Percentiles rank a stretch among this genome's conserved stretches.
Evolutionary conservation across 2,329 filamentous ascomycete genomes (phyloP).

Genomic region (Phaeosphaeriaceae sp.): DNA sequence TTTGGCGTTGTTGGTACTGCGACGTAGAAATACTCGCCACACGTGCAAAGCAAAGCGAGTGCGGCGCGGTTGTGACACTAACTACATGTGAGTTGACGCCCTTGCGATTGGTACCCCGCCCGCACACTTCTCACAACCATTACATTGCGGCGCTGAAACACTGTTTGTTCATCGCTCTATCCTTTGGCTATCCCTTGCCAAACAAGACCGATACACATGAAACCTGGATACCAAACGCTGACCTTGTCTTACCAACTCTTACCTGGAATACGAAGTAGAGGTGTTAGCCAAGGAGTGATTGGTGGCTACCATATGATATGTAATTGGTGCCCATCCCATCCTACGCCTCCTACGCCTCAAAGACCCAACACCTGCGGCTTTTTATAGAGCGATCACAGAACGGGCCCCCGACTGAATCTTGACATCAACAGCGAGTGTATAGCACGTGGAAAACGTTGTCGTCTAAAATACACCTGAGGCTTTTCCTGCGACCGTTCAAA

Average conservation of each 20-base stretch:
- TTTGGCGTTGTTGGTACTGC: neutral
- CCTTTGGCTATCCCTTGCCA: neutral
- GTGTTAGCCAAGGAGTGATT: neutral
- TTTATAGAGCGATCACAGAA: neutral
- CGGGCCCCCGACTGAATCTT: slow-evolving; percentile 1
- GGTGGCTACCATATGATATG: neutral
- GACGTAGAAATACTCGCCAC: neutral
- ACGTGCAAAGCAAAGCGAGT: neutral
- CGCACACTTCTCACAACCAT: slow-evolving; percentile 5
- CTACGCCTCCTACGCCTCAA: neutral
- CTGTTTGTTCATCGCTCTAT: neutral
- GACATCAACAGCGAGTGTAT: slow-evolving; percentile 1
- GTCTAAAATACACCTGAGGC: neutral
- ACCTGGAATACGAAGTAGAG: slow-evolving; percentile 1
- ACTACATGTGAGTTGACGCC: neutral
- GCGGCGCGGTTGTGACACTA: slow-evolving; percentile 2
- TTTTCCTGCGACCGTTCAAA: neutral
- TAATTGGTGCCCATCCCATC: neutral
- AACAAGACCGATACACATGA: slow-evolving; percentile 1
- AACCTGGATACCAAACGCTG: neutral
- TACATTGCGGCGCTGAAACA: neutral
- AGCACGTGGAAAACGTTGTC: neutral
- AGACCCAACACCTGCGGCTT: no score
- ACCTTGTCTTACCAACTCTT: neutral
- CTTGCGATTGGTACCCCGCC: neutral